These are phyloP conservation scores for Coemansia sp. DNA, from an alignment of 192 early-diverging fungal species.

Conservation along the genomic window DNA sequence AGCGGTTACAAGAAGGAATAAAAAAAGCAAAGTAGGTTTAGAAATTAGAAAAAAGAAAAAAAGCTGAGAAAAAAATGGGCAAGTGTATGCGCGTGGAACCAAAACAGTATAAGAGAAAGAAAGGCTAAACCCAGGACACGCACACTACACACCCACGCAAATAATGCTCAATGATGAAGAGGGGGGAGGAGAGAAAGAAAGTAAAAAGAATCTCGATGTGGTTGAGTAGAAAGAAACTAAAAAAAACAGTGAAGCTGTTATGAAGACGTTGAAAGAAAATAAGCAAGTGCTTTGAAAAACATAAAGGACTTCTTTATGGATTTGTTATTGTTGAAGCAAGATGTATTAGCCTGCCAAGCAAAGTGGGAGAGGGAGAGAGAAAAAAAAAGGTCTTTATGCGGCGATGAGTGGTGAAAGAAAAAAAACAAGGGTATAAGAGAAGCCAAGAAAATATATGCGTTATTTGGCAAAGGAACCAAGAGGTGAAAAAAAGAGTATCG, in stretches of 20 bases:
- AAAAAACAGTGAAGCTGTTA: not conserved
- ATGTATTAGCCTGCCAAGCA: no score
- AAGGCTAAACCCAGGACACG: conserved; percentile 3
- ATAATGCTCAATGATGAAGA: conserved; percentile 4
- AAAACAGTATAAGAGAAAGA: conserved; percentile 15
- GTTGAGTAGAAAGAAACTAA: not conserved
- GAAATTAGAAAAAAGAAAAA: not conserved
- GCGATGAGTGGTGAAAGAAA: no score
- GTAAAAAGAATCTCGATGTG: not conserved
- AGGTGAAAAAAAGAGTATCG: no score
- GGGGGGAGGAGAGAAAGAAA: conserved; percentile 8
- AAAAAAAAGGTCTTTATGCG: no score
- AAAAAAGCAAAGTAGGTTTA: conserved; percentile 9
- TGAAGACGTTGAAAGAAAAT: conserved; percentile 1
- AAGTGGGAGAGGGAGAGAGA: no score
- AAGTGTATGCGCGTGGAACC: conserved; percentile 40
- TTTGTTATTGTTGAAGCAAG: no score
- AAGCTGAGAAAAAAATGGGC: no score
- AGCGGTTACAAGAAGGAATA: conserved; percentile 7
- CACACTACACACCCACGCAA: conserved; percentile 13
- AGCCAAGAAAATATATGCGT: no score
- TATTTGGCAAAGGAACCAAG: no score
- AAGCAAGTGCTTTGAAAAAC: no score
- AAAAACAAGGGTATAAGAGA: no score
- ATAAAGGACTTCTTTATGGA: no score